phyloP scores from a whole-genome alignment of 441 rosid genomes.

The Lepidium campestre region DNA sequence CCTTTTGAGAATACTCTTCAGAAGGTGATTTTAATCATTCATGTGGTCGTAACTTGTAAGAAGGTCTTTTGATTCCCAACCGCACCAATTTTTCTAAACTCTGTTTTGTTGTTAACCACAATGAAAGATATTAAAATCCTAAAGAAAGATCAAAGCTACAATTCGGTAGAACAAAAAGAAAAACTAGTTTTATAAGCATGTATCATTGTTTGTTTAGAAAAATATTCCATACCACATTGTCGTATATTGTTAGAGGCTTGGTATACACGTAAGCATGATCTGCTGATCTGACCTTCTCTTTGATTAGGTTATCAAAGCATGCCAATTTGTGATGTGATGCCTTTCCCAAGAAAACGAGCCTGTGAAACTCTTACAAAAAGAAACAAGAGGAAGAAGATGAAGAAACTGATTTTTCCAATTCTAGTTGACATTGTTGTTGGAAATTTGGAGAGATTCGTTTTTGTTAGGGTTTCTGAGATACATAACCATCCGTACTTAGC shows the following conservation, averaged over 20 bases:
- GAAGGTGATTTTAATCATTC: not conserved
- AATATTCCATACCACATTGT: not conserved
- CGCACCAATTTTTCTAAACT: conserved; percentile 47
- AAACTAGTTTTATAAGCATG: not conserved
- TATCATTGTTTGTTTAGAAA: too few species aligned
- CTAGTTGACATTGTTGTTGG: too few species aligned
- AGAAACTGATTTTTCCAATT: too few species aligned
- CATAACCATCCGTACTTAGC: too few species aligned
- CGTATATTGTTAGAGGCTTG: too few species aligned
- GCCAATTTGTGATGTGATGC: too few species aligned
- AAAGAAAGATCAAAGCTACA: not conserved
- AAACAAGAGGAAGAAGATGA: too few species aligned
- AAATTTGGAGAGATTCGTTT: too few species aligned
- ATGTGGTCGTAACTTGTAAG: conserved; percentile 45
- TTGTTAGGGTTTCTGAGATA: too few species aligned
- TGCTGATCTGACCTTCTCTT: not conserved
- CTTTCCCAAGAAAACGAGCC: too few species aligned
- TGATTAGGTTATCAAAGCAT: not conserved
- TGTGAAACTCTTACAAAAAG: too few species aligned
- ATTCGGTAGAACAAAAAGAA: not conserved
- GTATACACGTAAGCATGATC: not conserved
- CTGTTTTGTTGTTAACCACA: conserved; percentile 22
- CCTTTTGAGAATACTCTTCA: conserved; percentile 2
- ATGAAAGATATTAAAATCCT: not conserved
- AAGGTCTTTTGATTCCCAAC: conserved; percentile 82